phyloP scores from a whole-genome alignment of 1,284 basidiomycete species.

The Golubevia sp. region DNA sequence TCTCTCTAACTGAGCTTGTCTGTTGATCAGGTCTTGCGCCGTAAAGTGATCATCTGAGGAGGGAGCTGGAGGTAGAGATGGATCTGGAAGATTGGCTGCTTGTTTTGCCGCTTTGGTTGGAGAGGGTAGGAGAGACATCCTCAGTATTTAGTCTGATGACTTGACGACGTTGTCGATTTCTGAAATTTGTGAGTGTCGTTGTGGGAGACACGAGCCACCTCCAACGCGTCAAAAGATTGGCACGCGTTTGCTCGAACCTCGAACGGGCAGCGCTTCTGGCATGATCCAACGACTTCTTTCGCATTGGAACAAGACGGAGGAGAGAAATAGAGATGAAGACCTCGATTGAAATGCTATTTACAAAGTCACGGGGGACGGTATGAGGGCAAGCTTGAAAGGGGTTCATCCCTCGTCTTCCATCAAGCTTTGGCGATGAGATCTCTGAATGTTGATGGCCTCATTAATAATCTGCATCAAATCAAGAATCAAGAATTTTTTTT shows the following conservation, averaged over 20 bases:
- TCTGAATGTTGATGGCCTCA: constrained; percentile 55
- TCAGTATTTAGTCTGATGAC: no score
- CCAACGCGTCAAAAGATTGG: no score
- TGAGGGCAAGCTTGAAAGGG: no score
- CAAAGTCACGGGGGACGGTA: not conserved
- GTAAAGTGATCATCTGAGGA: constrained; percentile 21
- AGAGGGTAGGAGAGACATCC: not conserved
- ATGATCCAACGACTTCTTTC: no score
- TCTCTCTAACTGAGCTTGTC: constrained; percentile 57
- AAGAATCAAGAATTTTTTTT: no score
- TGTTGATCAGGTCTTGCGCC: constrained; percentile 57
- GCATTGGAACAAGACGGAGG: not conserved
- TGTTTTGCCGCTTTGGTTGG: not conserved
- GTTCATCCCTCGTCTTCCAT: not conserved
- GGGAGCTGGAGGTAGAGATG: no score
- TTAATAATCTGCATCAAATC: constrained; percentile 38
- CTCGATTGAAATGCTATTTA: not conserved
- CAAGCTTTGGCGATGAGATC: constrained; percentile 39
- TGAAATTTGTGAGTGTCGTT: no score
- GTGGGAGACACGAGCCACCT: no score
- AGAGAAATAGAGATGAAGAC: not conserved
- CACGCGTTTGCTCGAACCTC: no score
- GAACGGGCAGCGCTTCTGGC: no score
- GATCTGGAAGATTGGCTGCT: no score
- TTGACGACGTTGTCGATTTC: no score